Percentiles rank a stretch among this genome's conserved stretches.
These are phyloP conservation scores for Thalassiosira allenii DNA, from an alignment of 352 stramenopile species.

Conservation along the genomic window DNA sequence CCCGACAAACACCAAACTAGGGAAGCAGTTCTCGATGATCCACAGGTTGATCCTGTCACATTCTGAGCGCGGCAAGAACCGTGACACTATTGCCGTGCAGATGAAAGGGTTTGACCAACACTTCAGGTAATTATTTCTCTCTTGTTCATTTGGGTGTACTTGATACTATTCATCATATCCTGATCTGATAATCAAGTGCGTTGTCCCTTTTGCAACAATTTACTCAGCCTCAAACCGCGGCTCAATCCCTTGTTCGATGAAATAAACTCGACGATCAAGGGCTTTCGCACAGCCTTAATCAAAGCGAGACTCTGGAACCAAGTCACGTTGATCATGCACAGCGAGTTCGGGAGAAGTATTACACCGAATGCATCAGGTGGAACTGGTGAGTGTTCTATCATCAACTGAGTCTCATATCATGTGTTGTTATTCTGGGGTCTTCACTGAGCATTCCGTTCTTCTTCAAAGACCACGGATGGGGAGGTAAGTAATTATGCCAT, in stretches of 20 bases:
- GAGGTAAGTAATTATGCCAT: constrained; percentile 58
- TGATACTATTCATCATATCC: not conserved
- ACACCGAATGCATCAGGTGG: constrained; percentile 68
- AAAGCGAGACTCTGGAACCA: constrained; percentile 42
- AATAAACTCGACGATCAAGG: constrained; percentile 19
- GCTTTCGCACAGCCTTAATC: constrained; percentile 30
- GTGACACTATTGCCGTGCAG: constrained; percentile 66
- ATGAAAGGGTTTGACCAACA: constrained; percentile 73
- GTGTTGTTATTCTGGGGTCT: not conserved
- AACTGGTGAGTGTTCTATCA: constrained; percentile 51
- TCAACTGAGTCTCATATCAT: constrained; percentile 4
- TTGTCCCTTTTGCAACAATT: too few species aligned
- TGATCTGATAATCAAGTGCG: not conserved
- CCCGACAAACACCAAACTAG: not conserved
- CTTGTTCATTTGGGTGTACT: not conserved
- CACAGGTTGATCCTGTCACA: not conserved
- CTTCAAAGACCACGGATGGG: constrained; percentile 65
- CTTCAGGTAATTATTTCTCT: not conserved
- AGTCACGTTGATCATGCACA: constrained; percentile 55
- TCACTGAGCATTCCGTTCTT: not conserved
- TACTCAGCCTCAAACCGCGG: not conserved
- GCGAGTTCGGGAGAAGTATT: constrained; percentile 80
- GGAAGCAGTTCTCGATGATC: not conserved
- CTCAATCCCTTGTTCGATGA: not conserved
- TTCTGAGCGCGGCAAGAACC: constrained; percentile 22